Base-by-base conservation (phyloP, 495 filamentous ascomycete species). In the Neurospora hispaniola region DNA sequence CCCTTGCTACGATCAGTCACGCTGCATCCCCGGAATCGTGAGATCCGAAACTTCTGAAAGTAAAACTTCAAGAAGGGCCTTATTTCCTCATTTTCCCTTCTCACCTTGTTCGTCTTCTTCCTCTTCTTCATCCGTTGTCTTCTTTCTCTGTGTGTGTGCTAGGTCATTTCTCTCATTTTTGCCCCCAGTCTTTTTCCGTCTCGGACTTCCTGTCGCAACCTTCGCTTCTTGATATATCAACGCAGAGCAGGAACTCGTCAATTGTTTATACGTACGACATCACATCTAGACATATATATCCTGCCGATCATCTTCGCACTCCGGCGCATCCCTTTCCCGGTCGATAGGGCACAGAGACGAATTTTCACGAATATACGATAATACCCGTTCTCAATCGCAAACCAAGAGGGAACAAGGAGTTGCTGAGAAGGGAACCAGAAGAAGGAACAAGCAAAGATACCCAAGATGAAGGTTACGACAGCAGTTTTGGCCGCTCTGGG, bases 241-340 rank as follows among this genome's bases (percentile, higher is more conserved):
- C 54, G 35, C 82, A 54, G 86, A 87, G 86, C 86, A 87, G 86
- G 86, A 82, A 80, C 86, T 87, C 86, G 85, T 83, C 80, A 72
- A 66, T 71, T 74, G 75, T 80, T 72, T 73, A 43, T 38, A 78
- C 75, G 76, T 71, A 70, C 69, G 54, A 72, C 77, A 76, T 70
- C 71, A 59, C 39, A 71, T 54, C 68, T 44, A 68, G 73, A 31
- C 71, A 54, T 73, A 75, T 73, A 73, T 76, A 71, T 7, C 39
- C n/a, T 27, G 20, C 46, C 20, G 5, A 72, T 46, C 73, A 59
- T 54, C 71, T 73, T 72, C 70, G 46, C 73, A 73, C 69, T 73
- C 72, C 46, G 73, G 69, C 66, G 73, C 71, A 62, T 62, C 54
- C 27, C 14, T 35, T 62, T 62, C 54, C 54, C 7, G 54, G 54